Evolutionary conservation across 495 filamentous ascomycete genomes (phyloP).

Genomic region (Penicillium simplicissimum): DNA sequence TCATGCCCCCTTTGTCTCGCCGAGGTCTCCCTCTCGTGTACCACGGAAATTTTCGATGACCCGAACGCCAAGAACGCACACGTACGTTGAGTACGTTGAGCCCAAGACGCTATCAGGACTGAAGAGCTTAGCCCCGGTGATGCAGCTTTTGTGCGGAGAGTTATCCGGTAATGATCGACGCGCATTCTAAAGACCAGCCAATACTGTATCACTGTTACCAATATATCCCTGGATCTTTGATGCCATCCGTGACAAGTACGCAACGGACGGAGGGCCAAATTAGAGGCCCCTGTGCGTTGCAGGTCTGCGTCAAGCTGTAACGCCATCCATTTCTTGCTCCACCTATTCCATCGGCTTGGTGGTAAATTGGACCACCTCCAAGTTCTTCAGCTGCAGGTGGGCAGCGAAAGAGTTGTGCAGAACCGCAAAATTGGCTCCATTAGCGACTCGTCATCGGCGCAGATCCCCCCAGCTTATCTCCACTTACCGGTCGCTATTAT

Average conservation of each 20-base stretch:
- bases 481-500: conserved; percentile 2
- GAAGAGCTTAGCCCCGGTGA: background rate
- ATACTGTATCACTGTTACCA: background rate
- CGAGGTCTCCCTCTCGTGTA: background rate
- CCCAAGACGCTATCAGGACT: background rate
- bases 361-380: background rate
- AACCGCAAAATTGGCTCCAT: too few relatives aligned
- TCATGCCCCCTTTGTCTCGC: background rate
- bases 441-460: conserved; percentile 17
- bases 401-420: background rate
- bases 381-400: background rate
- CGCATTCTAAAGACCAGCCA: background rate
- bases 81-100: conserved; percentile 12
- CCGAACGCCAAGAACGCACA: conserved; percentile 15
- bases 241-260: conserved; percentile 10
- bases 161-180: conserved; percentile 3
- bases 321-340: background rate
- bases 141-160: background rate
- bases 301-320: background rate
- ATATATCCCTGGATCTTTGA: background rate
- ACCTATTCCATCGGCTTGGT: background rate
- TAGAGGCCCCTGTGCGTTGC: background rate
- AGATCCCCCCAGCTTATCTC: conserved; percentile 7
- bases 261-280: background rate
- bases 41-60: background rate